A percentile compares a stretch with the other conserved stretches of the same genome.
These are phyloP conservation scores for Globisporangium lucens DNA, from an alignment of 352 stramenopile species.

Conservation along the genomic window DNA sequence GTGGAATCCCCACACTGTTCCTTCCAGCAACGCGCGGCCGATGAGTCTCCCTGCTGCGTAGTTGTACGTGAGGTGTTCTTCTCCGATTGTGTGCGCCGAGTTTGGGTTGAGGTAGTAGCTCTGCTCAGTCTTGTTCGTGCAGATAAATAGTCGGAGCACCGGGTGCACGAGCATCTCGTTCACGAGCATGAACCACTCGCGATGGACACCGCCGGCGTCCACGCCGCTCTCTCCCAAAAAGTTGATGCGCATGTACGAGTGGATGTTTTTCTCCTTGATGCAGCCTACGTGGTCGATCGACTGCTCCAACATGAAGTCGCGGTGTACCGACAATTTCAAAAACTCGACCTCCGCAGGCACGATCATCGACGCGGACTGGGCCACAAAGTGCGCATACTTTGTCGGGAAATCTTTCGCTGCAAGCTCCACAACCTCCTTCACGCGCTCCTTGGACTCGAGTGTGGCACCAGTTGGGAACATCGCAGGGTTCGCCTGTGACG, in stretches of 20 bases:
- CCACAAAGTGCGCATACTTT: conserved; percentile 53
- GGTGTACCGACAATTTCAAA: conserved; percentile 44
- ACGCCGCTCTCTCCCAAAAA: conserved; percentile 81
- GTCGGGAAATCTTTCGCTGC: conserved; percentile 38
- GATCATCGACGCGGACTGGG: conserved; percentile 29
- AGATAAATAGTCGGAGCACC: conserved; percentile 48
- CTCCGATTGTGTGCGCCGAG: conserved; percentile 41
- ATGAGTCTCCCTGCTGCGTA: conserved; percentile 59
- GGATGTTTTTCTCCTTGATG: conserved; percentile 52
- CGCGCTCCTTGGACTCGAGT: conserved; percentile 1
- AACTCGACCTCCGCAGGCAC: conserved; percentile 41
- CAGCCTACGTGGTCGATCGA: conserved; percentile 59
- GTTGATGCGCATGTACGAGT: conserved; percentile 67
- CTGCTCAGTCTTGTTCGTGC: conserved; percentile 54
- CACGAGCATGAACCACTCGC: conserved; percentile 87
- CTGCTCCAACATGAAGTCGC: conserved; percentile 58
- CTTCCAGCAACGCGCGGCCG: conserved; percentile 72
- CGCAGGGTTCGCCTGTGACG: background rate
- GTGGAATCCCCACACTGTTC: conserved; percentile 91
- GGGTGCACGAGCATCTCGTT: conserved; percentile 53
- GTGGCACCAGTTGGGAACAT: background rate
- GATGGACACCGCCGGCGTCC: conserved; percentile 82
- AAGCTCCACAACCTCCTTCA: conserved; percentile 25
- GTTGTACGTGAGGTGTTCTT: conserved; percentile 65
- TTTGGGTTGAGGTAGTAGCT: conserved; percentile 63